phyloP scores from a whole-genome alignment of 805 yeast species.

The Candida dajiaensis region DNA sequence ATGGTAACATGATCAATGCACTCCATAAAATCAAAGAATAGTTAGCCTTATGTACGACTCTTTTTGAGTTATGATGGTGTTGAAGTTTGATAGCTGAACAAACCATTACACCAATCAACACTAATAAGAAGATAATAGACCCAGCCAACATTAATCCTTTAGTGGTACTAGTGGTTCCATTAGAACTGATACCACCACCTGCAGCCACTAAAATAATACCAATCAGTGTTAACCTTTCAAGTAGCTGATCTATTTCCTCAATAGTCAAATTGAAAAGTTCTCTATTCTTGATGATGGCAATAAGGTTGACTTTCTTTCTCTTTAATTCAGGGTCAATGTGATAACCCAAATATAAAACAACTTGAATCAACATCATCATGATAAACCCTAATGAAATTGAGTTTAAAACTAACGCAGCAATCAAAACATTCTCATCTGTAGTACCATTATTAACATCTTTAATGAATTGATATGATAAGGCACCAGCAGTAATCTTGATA shows the following conservation, averaged over 20 bases:
- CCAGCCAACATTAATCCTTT: neutral
- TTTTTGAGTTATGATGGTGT: neutral
- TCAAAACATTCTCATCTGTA: neutral
- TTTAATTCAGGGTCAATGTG: neutral
- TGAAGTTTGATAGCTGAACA: neutral
- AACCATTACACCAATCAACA: neutral
- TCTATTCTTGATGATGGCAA: neutral
- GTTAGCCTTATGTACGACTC: neutral
- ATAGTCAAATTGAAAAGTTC: neutral
- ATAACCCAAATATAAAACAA: neutral
- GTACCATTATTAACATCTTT: neutral
- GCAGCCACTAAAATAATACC: neutral
- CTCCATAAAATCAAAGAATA: neutral
- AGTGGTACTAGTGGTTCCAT: neutral
- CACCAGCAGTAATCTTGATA: neutral
- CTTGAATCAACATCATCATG: neutral
- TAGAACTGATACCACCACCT: neutral
- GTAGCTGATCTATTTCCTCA: neutral
- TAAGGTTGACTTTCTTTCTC: neutral
- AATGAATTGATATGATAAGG: neutral
- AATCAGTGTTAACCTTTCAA: neutral
- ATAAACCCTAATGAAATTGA: neutral
- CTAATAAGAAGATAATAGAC: neutral
- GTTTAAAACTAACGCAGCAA: conserved; percentile 2
- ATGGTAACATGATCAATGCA: neutral